Evolutionary conservation across 306 rosid genomes (phyloP), one percentile per base, ranked within the genome.

Genomic region (Dryas alaskensis): DNA sequence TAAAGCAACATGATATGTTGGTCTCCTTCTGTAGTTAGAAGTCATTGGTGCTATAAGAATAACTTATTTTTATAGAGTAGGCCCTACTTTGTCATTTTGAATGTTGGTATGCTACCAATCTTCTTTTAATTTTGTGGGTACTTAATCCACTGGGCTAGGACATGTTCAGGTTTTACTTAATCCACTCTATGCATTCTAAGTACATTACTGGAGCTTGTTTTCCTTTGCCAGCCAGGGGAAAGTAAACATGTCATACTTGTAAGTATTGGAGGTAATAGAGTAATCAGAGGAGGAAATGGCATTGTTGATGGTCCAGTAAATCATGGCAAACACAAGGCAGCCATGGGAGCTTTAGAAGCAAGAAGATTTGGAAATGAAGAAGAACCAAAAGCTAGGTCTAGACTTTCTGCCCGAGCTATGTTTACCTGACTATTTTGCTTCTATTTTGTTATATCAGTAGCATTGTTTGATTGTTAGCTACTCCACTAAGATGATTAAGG

Each of bases 251-350:
- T 89, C 55, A 10, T 47, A 48, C 97, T 94, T 82, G 97, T 92
- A 79, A 86, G 87, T 76, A 88, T 92, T 75, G 93, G 93, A 68
- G 97, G 97, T 45, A 81, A 84, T 19, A 86, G 80, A 87, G 92
- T 87, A 78, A 86, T 92, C 80, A 87, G 88, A 87, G 99, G 99
- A 60, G 97, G 99, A 65, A 83, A 86, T 67, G 76, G 73, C 82
- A 87, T 88, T 82, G 95, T 73, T 42, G 95, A 87, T 86, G 88
- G 95, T 61, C 88, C 82, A 25, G 90, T 84, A 55, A 79, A 69
- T 79, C 81, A 78, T 81, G 75, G 89, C 44, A 85, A 77, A 78
- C 65, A 74, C 76, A 53, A 40, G 66, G 79, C 65, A 81, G 84
- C 84, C 79, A 82, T 75, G 89, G 82, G 75, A 81, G 80, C 83